phyloP scores from a whole-genome alignment of 352 stramenopile species.

The Phytophthora brassicae region DNA sequence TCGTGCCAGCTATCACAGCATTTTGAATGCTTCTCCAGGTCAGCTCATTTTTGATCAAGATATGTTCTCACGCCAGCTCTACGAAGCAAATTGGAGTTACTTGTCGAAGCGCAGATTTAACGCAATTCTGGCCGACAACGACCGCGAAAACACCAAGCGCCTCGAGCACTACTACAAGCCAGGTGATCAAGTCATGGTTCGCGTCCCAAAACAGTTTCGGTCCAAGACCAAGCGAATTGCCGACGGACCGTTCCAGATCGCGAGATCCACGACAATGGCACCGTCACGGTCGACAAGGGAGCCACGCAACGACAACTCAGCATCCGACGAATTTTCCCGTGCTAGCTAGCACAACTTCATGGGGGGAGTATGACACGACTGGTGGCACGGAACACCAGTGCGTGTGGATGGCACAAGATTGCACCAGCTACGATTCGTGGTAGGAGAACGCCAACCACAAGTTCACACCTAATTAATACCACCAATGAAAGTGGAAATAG shows the following conservation, averaged over 20 bases:
- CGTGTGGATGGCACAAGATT: too few species aligned
- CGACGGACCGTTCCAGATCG: background rate
- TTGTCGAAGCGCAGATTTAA: background rate
- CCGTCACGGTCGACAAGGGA: too few species aligned
- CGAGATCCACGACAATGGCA: too few species aligned
- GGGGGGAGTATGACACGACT: too few species aligned
- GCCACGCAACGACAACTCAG: too few species aligned
- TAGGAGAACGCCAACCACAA: too few species aligned
- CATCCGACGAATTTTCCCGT: too few species aligned
- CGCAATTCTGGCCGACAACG: background rate
- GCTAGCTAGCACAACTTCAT: too few species aligned
- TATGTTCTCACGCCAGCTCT: background rate
- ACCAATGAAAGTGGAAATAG: too few species aligned
- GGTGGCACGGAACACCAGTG: too few species aligned
- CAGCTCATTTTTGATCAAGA: background rate
- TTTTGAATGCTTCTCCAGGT: background rate
- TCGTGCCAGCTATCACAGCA: conserved; percentile 1
- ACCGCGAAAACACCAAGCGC: conserved; percentile 6
- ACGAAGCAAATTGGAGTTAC: conserved; percentile 3
- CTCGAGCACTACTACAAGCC: conserved; percentile 12
- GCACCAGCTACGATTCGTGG: too few species aligned
- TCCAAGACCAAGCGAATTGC: background rate
- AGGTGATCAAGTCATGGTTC: conserved; percentile 13
- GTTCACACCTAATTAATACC: too few species aligned
- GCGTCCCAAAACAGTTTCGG: background rate